These are phyloP conservation scores for Agapanthus africanus DNA, from an alignment of 106 monocot genomes.

Conservation along the genomic window DNA sequence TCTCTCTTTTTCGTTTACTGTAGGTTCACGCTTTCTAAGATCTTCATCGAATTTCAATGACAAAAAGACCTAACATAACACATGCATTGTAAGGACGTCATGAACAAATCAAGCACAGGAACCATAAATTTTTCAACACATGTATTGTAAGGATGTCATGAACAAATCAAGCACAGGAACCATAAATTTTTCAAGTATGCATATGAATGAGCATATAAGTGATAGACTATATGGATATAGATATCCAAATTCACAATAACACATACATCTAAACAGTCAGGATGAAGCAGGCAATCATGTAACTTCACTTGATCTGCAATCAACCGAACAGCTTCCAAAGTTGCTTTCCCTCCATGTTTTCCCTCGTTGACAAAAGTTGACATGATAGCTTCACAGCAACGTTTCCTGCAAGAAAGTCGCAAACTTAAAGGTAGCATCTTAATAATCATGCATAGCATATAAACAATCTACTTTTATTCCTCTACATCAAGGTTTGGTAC, in stretches of 20 bases:
- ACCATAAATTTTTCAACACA: background rate
- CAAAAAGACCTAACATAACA: conserved; percentile 62
- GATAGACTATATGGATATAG: too few species aligned
- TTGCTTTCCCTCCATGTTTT: conserved; percentile 92
- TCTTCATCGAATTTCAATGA: conserved; percentile 89
- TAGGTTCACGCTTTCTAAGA: conserved; percentile 47
- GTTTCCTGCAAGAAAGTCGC: conserved; percentile 39
- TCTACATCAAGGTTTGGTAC: too few species aligned
- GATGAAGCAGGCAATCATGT: conserved; percentile 75
- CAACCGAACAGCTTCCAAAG: conserved; percentile 78
- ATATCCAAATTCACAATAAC: background rate
- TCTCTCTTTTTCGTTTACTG: conserved; percentile 36
- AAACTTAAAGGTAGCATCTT: background rate
- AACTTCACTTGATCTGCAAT: conserved; percentile 70
- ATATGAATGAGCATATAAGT: background rate
- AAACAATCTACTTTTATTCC: too few species aligned
- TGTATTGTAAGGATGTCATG: background rate
- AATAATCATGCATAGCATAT: too few species aligned
- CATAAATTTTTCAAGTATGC: background rate
- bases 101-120: conserved; percentile 1
- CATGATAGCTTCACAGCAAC: conserved; percentile 65
- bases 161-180: too few species aligned
- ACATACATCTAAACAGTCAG: conserved; percentile 74
- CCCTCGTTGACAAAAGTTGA: conserved; percentile 80
- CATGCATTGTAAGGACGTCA: background rate